Percentiles rank a stretch among this genome's conserved stretches.
These are phyloP conservation scores for Tulasnella sp. DNA, from an alignment of 768 basidiomycete genomes.

Conservation along the genomic window DNA sequence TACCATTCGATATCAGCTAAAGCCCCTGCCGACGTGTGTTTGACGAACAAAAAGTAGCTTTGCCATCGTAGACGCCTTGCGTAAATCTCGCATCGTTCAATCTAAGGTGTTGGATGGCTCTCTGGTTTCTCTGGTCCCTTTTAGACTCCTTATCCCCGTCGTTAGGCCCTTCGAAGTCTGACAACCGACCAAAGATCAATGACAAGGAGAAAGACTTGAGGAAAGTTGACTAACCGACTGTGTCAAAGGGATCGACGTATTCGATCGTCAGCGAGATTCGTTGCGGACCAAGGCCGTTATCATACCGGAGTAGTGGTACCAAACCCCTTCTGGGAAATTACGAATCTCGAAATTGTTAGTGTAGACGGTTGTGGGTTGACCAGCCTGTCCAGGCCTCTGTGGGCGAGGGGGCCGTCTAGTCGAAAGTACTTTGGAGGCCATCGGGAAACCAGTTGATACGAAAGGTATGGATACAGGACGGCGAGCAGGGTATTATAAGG, in stretches of 20 bases:
- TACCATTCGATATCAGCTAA: background rate
- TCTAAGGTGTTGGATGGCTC: background rate
- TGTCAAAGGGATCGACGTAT: background rate
- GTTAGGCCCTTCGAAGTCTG: background rate
- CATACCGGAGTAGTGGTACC: slow-evolving; percentile 72
- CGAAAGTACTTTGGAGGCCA: no score
- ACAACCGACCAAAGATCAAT: background rate
- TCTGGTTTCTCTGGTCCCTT: background rate
- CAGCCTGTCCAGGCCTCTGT: slow-evolving; percentile 34
- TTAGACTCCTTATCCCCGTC: background rate
- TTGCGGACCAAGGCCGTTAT: background rate
- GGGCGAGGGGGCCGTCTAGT: background rate
- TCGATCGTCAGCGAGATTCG: background rate
- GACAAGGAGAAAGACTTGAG: background rate
- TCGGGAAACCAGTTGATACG: no score
- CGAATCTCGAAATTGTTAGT: slow-evolving; percentile 53
- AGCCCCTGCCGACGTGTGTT: background rate
- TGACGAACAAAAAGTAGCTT: background rate
- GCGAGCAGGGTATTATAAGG: no score
- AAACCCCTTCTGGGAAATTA: slow-evolving; percentile 47
- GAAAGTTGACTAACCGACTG: background rate
- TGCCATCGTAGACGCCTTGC: background rate
- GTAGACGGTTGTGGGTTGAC: slow-evolving; percentile 31
- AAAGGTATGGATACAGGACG: no score
- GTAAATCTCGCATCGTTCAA: background rate